phyloP scores from a whole-genome alignment of 108 stramenopile species.

The Epithemia pelagica region DNA sequence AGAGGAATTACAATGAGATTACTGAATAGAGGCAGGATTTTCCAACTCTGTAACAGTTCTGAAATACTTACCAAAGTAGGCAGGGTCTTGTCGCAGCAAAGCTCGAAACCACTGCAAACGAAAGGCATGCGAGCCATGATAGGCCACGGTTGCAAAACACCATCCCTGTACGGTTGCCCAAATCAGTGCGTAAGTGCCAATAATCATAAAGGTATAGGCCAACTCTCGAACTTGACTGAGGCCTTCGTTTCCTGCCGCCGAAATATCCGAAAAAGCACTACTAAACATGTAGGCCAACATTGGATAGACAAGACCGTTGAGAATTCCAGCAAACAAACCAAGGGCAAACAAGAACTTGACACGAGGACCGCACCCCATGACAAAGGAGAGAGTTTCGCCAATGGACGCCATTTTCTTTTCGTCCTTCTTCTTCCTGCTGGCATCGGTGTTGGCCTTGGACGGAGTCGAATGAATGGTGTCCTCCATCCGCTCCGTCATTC shows the following conservation, averaged over 20 bases:
- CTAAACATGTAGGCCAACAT: constrained; percentile 52
- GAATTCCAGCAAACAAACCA: constrained; percentile 31
- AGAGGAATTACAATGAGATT: too few relatives aligned
- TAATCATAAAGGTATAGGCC: constrained; percentile 45
- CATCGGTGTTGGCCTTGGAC: background rate
- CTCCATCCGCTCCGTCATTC: too few relatives aligned
- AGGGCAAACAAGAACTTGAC: constrained; percentile 23
- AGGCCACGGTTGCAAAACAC: constrained; percentile 38
- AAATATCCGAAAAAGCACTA: constrained; percentile 35
- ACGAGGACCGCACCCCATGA: constrained; percentile 13
- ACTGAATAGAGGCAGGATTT: too few relatives aligned
- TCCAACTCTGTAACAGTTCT: background rate
- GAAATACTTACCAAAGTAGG: constrained; percentile 48
- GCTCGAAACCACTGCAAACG: constrained; percentile 54
- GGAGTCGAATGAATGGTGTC: background rate
- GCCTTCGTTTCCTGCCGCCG: constrained; percentile 19
- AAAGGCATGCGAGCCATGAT: constrained; percentile 29
- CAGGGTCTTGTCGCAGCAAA: constrained; percentile 55
- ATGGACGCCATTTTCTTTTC: constrained; percentile 17
- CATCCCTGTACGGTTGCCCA: constrained; percentile 32
- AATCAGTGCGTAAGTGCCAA: constrained; percentile 49
- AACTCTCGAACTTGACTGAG: constrained; percentile 22
- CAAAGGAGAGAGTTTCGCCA: constrained; percentile 29
- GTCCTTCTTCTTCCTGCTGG: constrained; percentile 3
- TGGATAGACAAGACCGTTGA: constrained; percentile 48